phyloP scores from a whole-genome alignment of 768 basidiomycete genomes.

The Mycena crocata region DNA sequence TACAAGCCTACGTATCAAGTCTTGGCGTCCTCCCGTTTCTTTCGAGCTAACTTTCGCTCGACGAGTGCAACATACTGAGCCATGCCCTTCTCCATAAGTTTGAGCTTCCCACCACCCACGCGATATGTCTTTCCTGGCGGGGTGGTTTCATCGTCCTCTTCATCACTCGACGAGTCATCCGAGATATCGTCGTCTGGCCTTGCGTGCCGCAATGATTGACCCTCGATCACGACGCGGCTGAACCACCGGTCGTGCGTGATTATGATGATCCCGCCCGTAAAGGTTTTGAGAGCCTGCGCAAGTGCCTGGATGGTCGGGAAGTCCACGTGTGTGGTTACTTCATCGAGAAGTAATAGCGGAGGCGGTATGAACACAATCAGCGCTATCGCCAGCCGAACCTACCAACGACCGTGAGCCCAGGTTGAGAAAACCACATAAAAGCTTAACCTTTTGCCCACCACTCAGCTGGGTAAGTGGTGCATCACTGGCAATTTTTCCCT shows the following conservation, averaged over 20 bases:
- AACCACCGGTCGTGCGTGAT: conserved; percentile 72
- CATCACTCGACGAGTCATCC: conserved; percentile 29
- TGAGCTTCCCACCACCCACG: conserved; percentile 38
- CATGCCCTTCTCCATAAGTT: conserved; percentile 39
- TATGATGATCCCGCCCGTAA: conserved; percentile 67
- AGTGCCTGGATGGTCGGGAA: conserved; percentile 68
- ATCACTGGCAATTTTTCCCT: conserved; percentile 55
- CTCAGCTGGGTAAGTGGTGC: conserved; percentile 59
- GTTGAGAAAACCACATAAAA: neutral
- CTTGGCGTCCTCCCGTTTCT: conserved; percentile 29
- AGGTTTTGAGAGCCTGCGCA: conserved; percentile 61
- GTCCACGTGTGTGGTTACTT: conserved; percentile 80
- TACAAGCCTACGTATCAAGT: no score
- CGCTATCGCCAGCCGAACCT: conserved; percentile 71
- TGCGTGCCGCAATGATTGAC: conserved; percentile 39
- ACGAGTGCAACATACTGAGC: conserved; percentile 36
- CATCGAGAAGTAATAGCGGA: conserved; percentile 66
- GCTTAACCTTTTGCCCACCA: conserved; percentile 64
- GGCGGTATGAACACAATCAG: conserved; percentile 65
- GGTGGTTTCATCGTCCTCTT: conserved; percentile 23
- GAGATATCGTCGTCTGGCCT: conserved; percentile 38
- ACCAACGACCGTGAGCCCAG: neutral
- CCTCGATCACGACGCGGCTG: conserved; percentile 40
- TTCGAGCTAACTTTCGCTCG: conserved; percentile 36
- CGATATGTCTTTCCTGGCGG: conserved; percentile 37